Percentiles rank a stretch among this genome's conserved stretches.
These are phyloP conservation scores for Fusarium globosum DNA, from an alignment of 2,329 filamentous ascomycete species.

Conservation along the genomic window DNA sequence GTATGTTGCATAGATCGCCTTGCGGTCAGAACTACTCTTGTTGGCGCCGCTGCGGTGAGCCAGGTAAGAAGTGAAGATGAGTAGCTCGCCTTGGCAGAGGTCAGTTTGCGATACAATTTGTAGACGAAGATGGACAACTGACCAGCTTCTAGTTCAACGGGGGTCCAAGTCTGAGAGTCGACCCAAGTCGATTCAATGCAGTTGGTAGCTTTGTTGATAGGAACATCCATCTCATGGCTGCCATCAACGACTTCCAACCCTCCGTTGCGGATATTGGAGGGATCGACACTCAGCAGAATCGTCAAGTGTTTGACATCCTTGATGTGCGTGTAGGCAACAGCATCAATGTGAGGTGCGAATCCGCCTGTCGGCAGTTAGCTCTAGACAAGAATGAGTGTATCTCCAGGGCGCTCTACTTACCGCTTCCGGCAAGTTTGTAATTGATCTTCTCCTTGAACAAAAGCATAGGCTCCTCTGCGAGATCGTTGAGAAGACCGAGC, in stretches of 20 bases:
- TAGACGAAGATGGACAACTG: too few relatives aligned
- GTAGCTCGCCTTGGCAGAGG: not conserved
- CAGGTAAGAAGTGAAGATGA: not conserved
- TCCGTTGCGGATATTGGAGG: not conserved
- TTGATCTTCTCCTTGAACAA: slow-evolving; percentile 1
- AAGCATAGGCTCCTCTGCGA: not conserved
- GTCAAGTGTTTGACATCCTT: not conserved
- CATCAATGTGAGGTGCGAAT: not conserved
- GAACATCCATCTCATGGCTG: not conserved
- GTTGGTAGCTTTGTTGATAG: not conserved
- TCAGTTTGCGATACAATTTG: not conserved
- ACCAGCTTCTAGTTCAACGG: not conserved
- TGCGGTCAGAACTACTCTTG: not conserved
- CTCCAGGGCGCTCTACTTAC: rapidly evolving
- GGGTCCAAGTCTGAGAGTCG: not conserved
- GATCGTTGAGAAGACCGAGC: not conserved
- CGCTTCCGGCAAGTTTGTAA: not conserved
- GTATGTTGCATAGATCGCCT: not conserved
- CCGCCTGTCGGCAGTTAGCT: not conserved
- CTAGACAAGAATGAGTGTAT: rapidly evolving
- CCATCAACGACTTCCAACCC: not conserved
- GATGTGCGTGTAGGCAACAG: not conserved
- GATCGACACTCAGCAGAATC: not conserved
- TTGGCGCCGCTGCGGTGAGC: not conserved
- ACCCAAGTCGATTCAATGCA: not conserved